Percentiles rank a stretch among this genome's conserved stretches.
Conservation (phyloP, 805 yeast genomes). For the Wickerhamiella domercqiae region DNA sequence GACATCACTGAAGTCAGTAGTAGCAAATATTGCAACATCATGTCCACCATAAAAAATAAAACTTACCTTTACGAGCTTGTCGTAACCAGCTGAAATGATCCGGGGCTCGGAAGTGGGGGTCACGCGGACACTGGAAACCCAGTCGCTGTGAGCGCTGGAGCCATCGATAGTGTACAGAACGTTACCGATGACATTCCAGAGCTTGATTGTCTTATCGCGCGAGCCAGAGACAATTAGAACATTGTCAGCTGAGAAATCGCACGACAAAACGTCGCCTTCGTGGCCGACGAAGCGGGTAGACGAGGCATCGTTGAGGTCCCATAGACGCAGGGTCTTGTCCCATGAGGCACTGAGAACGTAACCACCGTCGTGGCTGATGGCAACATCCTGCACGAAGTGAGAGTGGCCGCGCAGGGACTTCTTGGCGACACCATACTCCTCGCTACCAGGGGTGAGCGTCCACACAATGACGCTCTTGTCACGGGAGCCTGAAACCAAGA, state of each 20-base stretch:
- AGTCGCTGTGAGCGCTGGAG: slow-evolving; percentile 82
- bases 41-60: slow-evolving; percentile 25
- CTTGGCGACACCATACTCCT: slow-evolving; percentile 95
- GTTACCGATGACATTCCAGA: slow-evolving; percentile 98
- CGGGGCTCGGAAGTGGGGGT: slow-evolving; percentile 51
- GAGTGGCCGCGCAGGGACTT: slow-evolving; percentile 96
- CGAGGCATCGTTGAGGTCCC: slow-evolving; percentile 93
- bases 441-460: slow-evolving; percentile 93
- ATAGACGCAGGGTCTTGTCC: slow-evolving; percentile 98
- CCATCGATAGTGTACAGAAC: slow-evolving; percentile 72
- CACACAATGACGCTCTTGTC: slow-evolving; percentile 97
- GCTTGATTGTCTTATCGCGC: slow-evolving; percentile 96
- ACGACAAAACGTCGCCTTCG: slow-evolving; percentile 93
- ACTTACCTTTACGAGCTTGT: slow-evolving; percentile 97
- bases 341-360: slow-evolving; percentile 98
- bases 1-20: slow-evolving; percentile 94
- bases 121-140: slow-evolving; percentile 98
- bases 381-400: slow-evolving; percentile 96
- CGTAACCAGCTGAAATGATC: slow-evolving; percentile 96
- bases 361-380: slow-evolving; percentile 94
- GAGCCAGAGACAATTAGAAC: slow-evolving; percentile 98
- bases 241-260: slow-evolving; percentile 88
- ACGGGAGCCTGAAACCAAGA: slow-evolving; percentile 95
- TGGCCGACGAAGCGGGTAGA: slow-evolving; percentile 95
- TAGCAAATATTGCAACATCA: slow-evolving; percentile 91